Evolutionary conservation across 148 eudicot species (phyloP), one percentile per base, ranked within the genome.

Genomic region (Hydrangea macrophylla): DNA sequence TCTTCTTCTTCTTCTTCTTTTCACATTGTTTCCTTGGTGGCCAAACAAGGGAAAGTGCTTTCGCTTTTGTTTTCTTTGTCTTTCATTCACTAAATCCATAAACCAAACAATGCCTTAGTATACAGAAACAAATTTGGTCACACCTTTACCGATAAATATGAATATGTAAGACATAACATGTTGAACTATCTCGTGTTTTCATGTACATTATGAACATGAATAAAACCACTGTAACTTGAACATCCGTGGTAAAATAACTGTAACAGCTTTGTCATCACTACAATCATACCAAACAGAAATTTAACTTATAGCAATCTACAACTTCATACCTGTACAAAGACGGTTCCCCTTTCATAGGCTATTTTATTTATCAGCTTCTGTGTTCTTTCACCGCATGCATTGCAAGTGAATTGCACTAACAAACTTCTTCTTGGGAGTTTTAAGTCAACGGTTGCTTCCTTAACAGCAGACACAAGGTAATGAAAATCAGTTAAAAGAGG

Each of bases 331-430:
- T 94, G 97, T 35, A 94, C 85, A 83, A 87, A 95, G 39, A 95
- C 99, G 33, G 95, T 88, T 67, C 99, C 99, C 37, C 83, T 81
- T 81, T 91, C 97, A 80, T 89, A 95, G 9, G 99, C 99, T 74
- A 89, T 10, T 84, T 90, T 81, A 64, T 89, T 95, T 65, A 91
- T 81, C 24, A 95, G 81, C 79, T 81, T 82, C 55, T 89, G 79
- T 7, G 97, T 83, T 69, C 93, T 76, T 48, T 77, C 92, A 76
- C 94, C 92, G 73, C 99, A 91, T 39, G 87, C 74, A 78, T 89
- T 64, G 57, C 99, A 95, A 45, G 96, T 95, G 73, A 91, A 95
- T 35, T 84, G 87, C 30, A 87, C 86, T 37, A 89, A 83, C 84
- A 95, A 81, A 65, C 94, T 85, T 82, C 97, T 91, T 71, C 97